Evolutionary conservation across 179 eudicot genomes (phyloP).

Genomic region (Amaranthus tricolor): DNA sequence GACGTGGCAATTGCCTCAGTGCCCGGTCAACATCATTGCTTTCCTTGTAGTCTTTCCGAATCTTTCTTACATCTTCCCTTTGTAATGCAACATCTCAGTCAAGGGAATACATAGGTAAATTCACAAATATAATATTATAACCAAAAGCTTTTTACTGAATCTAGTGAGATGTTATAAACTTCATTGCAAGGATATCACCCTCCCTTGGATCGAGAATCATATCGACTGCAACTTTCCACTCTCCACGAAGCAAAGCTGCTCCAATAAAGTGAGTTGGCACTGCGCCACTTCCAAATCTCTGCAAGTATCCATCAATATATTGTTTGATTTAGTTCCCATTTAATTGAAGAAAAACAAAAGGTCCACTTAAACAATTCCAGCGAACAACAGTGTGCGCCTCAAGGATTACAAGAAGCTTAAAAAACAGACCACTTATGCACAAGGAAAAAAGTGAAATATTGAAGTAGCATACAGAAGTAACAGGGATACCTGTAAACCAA

Average conservation of each 20-base stretch:
- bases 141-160: constrained; percentile 8
- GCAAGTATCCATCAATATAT: constrained; percentile 20
- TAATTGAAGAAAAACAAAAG: not conserved
- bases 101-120: constrained; percentile 38
- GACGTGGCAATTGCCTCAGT: constrained; percentile 69
- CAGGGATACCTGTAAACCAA: constrained; percentile 79
- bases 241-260: constrained; percentile 84
- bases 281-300: constrained; percentile 97
- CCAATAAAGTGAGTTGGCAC: constrained; percentile 92
- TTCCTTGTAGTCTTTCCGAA: constrained; percentile 82
- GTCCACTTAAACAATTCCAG: not conserved
- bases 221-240: constrained; percentile 75
- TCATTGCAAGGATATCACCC: constrained; percentile 88
- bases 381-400: not conserved
- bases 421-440: not conserved
- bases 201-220: constrained; percentile 97
- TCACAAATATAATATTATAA: constrained; percentile 8
- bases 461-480: constrained; percentile 4
- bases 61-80: constrained; percentile 58
- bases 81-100: constrained; percentile 55
- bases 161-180: constrained; percentile 8
- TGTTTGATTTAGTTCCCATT: constrained; percentile 1
- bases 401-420: not conserved
- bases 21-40: constrained; percentile 79
- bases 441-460: not conserved